phyloP scores from a whole-genome alignment of 352 stramenopile species.

The Phytophthora kernoviae region DNA sequence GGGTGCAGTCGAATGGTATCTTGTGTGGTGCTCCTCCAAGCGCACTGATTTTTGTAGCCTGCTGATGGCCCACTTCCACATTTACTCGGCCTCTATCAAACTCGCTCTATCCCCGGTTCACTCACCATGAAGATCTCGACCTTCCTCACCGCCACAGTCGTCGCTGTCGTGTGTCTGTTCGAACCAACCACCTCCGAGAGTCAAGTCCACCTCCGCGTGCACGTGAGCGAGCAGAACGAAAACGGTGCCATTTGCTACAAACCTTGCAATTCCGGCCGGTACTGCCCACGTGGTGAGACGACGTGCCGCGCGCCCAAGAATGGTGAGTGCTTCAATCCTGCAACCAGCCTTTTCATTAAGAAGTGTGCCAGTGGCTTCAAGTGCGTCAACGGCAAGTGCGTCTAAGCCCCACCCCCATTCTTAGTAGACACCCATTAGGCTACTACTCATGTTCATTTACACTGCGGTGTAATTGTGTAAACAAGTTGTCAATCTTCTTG shows the following conservation, averaged over 20 bases:
- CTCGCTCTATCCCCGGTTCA: neutral
- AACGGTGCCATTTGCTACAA: slow-evolving; percentile 29
- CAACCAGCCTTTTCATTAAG: slow-evolving; percentile 23
- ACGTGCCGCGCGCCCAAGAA: slow-evolving; percentile 14
- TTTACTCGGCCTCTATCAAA: slow-evolving; percentile 3
- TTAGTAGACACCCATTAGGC: too few relatives aligned
- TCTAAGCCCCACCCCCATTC: too few relatives aligned
- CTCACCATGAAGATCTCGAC: slow-evolving; percentile 42
- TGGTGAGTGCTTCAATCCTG: slow-evolving; percentile 38
- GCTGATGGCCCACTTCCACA: slow-evolving; percentile 3
- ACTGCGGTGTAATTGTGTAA: neutral
- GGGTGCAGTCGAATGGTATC: neutral
- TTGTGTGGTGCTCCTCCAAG: too few relatives aligned
- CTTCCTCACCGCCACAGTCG: slow-evolving; percentile 21
- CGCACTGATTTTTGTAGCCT: neutral
- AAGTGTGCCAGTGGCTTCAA: slow-evolving; percentile 32
- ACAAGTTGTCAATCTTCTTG: too few relatives aligned
- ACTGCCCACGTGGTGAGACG: slow-evolving; percentile 26
- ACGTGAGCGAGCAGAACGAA: slow-evolving; percentile 11
- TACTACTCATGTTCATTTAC: too few relatives aligned
- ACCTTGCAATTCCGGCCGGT: slow-evolving; percentile 21
- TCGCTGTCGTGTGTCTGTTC: slow-evolving; percentile 24
- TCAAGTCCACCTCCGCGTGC: slow-evolving; percentile 34
- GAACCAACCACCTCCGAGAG: slow-evolving; percentile 19
- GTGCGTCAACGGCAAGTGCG: slow-evolving; percentile 39